A percentile compares a stretch with the other conserved stretches of the same genome.
Evolutionary conservation across 2,329 filamentous ascomycete genomes (phyloP).

Genomic region (Proliferodiscus dingleyae): DNA sequence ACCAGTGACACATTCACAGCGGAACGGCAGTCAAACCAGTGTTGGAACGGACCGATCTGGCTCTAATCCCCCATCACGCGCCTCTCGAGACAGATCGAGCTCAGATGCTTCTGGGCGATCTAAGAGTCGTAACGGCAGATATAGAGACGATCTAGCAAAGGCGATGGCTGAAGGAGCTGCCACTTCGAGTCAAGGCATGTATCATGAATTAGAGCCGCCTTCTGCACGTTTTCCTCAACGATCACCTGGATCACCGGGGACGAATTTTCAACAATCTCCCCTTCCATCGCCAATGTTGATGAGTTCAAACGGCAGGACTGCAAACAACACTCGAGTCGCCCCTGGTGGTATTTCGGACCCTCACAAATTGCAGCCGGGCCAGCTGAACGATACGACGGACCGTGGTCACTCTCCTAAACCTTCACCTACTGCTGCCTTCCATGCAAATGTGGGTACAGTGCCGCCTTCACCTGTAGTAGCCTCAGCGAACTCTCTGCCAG

Average conservation of each 20-base stretch:
- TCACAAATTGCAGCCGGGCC: conserved; percentile 21
- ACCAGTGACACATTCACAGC: conserved; percentile 19
- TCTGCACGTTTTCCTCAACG: conserved; percentile 18
- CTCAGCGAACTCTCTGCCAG: conserved; percentile 19
- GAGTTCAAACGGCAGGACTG: conserved; percentile 14
- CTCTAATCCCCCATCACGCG: conserved; percentile 23
- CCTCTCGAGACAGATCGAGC: conserved; percentile 28
- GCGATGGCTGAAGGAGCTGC: conserved; percentile 24
- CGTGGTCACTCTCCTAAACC: conserved; percentile 27
- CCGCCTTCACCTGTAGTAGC: conserved; percentile 21
- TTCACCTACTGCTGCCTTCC: conserved; percentile 28
- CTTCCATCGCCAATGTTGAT: conserved; percentile 23
- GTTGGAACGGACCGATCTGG: conserved; percentile 20
- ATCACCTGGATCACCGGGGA: conserved; percentile 19
- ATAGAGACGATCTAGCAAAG: conserved; percentile 27
- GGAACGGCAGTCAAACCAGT: conserved; percentile 18
- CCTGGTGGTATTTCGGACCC: conserved; percentile 23
- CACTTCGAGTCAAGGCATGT: conserved; percentile 18
- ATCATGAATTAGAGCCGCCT: conserved; percentile 24
- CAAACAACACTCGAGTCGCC: conserved; percentile 26
- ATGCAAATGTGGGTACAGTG: conserved; percentile 26
- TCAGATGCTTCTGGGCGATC: conserved; percentile 29
- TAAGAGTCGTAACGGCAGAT: conserved; percentile 28
- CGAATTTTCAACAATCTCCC: conserved; percentile 23
- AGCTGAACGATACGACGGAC: conserved; percentile 19